Percentiles rank a stretch among this genome's conserved stretches.
These are phyloP conservation scores for Dothistroma pini DNA, from an alignment of 2,329 filamentous ascomycete genomes.

Conservation along the genomic window DNA sequence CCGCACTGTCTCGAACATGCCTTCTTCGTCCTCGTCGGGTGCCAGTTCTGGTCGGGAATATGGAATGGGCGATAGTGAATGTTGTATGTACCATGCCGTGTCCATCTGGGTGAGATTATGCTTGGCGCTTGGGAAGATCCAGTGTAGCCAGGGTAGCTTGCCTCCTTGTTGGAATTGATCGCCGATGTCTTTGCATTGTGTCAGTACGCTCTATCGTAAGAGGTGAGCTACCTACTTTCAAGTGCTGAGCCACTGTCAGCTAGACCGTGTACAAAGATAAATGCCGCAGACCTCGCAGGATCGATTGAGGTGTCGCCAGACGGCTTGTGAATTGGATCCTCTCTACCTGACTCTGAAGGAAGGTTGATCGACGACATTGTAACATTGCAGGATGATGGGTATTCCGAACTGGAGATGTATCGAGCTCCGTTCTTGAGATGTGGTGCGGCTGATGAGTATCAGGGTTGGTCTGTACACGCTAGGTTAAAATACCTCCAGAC, in stretches of 20 bases:
- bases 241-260: conserved; percentile 45
- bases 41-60: conserved; percentile 43
- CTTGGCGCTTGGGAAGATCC: conserved; percentile 48
- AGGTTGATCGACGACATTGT: conserved; percentile 1
- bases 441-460: background rate
- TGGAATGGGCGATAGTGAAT: conserved; percentile 35
- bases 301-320: conserved; percentile 31
- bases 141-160: conserved; percentile 46
- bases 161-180: conserved; percentile 45
- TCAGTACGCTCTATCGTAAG: background rate
- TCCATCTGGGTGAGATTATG: conserved; percentile 43
- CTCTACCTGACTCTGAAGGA: conserved; percentile 11
- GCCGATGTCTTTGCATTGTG: conserved; percentile 36
- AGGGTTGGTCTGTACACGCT: background rate
- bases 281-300: conserved; percentile 35
- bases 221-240: conserved; percentile 30
- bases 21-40: conserved; percentile 46
- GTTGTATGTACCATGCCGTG: conserved; percentile 46
- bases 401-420: background rate
- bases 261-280: conserved; percentile 41
- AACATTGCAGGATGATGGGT: background rate
- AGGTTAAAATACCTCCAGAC: background rate
- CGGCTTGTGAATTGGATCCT: conserved; percentile 34
- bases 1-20: conserved; percentile 39
- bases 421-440: background rate